Conservation (phyloP, 2,329 filamentous ascomycete species). For the Lecanicillium sp. region DNA sequence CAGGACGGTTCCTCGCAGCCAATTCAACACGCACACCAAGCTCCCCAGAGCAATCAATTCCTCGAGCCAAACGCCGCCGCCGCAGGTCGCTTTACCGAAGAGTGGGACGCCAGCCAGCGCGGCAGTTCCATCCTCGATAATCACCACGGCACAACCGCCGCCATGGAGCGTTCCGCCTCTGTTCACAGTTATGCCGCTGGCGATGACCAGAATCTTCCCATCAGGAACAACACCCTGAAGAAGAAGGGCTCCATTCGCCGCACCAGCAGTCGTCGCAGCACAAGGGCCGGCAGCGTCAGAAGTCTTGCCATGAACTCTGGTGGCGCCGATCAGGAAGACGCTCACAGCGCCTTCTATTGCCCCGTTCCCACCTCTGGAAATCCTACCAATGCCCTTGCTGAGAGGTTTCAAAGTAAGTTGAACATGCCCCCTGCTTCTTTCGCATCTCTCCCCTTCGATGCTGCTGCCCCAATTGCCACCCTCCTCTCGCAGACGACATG, state of each 20-base stretch:
- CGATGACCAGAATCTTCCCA: conserved; percentile 34
- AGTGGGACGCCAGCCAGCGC: conserved; percentile 62
- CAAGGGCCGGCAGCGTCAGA: conserved; percentile 77
- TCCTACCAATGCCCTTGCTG: conserved; percentile 80
- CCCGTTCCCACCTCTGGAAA: conserved; percentile 82
- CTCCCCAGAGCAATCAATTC: background rate
- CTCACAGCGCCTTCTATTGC: conserved; percentile 78
- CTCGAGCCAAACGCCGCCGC: conserved; percentile 5
- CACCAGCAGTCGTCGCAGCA: conserved; percentile 70
- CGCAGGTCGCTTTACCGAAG: conserved; percentile 54
- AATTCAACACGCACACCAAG: background rate
- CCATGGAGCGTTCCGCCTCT: conserved; percentile 55
- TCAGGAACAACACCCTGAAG: conserved; percentile 66
- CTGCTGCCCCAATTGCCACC: background rate
- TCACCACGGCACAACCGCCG: conserved; percentile 15
- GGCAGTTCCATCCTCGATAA: conserved; percentile 56
- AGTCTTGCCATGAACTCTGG: conserved; percentile 66
- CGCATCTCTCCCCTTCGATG: no score
- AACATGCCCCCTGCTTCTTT: no score
- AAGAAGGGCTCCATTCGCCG: conserved; percentile 80
- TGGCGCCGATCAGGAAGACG: conserved; percentile 58
- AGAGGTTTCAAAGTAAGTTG: conserved; percentile 73
- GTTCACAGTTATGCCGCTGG: conserved; percentile 44
- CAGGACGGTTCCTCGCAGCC: no score
- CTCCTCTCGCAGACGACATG: no score